Evolutionary conservation across 139 green algal species (phyloP).

Genomic region (Pleodorina starrii): DNA sequence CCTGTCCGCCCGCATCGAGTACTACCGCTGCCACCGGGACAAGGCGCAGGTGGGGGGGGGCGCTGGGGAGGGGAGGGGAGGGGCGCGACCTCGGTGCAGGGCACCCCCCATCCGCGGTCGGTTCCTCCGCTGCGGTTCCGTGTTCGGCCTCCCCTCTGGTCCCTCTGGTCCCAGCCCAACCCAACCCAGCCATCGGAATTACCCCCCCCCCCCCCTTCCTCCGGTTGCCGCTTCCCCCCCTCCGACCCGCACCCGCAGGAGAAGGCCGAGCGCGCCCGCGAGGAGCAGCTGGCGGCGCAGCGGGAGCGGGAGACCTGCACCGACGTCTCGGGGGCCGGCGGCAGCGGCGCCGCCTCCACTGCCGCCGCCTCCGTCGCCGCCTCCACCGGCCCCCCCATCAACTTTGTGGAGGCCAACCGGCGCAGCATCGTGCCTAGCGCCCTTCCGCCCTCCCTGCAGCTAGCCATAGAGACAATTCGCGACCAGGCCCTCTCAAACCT

Average conservation of each 20-base stretch:
- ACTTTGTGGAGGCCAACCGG: conserved; percentile 45
- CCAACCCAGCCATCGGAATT: too few species aligned
- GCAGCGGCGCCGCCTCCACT: too few species aligned
- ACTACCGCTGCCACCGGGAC: conserved; percentile 39
- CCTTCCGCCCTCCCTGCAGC: conserved; percentile 10
- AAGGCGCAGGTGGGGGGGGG: conserved; percentile 15
- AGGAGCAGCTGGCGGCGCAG: conserved; percentile 12
- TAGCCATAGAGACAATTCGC: conserved; percentile 3
- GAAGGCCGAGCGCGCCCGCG: background rate
- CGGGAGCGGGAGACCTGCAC: too few species aligned
- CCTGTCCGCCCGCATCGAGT: conserved; percentile 37
- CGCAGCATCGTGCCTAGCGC: conserved; percentile 23
- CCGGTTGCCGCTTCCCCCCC: too few species aligned
- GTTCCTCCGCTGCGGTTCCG: too few species aligned
- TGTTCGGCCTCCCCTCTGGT: too few species aligned
- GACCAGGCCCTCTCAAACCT: conserved; percentile 16
- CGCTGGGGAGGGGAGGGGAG: background rate
- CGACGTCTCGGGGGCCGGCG: too few species aligned
- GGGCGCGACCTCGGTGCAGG: background rate
- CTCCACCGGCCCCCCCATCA: background rate
- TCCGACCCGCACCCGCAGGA: too few species aligned
- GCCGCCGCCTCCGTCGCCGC: background rate
- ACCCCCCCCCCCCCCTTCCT: too few species aligned
- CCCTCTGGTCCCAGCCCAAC: too few species aligned
- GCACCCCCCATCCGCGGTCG: too few species aligned